phyloP scores from a whole-genome alignment of 495 filamentous ascomycete species.

The Annulohypoxylon stygium region DNA sequence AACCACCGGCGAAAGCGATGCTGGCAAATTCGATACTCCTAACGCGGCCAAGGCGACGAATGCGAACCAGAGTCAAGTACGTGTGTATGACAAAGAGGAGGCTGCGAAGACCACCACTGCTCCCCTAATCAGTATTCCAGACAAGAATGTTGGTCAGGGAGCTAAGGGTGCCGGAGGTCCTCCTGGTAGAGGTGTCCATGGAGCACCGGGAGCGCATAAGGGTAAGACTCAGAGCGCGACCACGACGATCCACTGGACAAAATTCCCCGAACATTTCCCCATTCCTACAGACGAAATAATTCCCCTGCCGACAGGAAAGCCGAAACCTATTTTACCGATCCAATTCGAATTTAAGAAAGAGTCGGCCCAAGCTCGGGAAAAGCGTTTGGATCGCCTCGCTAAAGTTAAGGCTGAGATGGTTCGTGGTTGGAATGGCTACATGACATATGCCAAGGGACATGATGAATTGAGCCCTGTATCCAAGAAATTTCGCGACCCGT shows the following conservation, averaged over 20 bases:
- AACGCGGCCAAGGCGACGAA: slow-evolving; percentile 26
- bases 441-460: slow-evolving; percentile 81
- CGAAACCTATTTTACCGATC: slow-evolving; percentile 78
- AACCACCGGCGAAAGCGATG: slow-evolving; percentile 33
- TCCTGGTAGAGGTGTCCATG: slow-evolving; percentile 33
- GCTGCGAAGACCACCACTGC: slow-evolving; percentile 47
- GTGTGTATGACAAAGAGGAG: slow-evolving; percentile 60
- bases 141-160: slow-evolving; percentile 50
- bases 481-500: slow-evolving; percentile 75
- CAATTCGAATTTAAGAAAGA: slow-evolving; percentile 80
- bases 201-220: slow-evolving; percentile 31
- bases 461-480: slow-evolving; percentile 85
- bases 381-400: slow-evolving; percentile 72
- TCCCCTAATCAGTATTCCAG: slow-evolving; percentile 55
- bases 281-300: slow-evolving; percentile 77
- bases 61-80: slow-evolving; percentile 47
- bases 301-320: slow-evolving; percentile 76
- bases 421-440: slow-evolving; percentile 87
- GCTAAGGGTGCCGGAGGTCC: slow-evolving; percentile 38
- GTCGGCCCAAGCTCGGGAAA: slow-evolving; percentile 67
- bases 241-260: slow-evolving; percentile 74
- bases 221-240: slow-evolving; percentile 41
- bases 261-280: slow-evolving; percentile 79
- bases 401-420: slow-evolving; percentile 81
- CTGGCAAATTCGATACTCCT: slow-evolving; percentile 35